Evolutionary conservation across 345 rosid genomes (phyloP).

Genomic region (Cardamine resedifolia): DNA sequence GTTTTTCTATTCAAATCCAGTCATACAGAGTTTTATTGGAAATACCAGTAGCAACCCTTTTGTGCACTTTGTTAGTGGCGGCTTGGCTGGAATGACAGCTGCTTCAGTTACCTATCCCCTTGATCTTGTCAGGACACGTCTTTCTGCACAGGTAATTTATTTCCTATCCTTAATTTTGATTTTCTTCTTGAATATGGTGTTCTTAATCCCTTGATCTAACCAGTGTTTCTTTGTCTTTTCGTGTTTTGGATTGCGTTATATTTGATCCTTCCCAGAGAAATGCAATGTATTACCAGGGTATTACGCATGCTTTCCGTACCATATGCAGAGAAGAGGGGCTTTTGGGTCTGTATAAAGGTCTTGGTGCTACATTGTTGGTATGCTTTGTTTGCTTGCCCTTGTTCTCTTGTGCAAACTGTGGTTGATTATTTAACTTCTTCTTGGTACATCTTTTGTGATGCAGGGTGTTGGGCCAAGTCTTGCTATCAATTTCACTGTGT

Average conservation of each 20-base stretch:
- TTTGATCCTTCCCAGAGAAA: slow-evolving; percentile 56
- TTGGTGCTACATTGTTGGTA: slow-evolving; percentile 96
- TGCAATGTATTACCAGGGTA: slow-evolving; percentile 75
- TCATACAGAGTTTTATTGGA: slow-evolving; percentile 41
- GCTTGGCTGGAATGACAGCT: slow-evolving; percentile 94
- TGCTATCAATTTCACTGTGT: slow-evolving; percentile 86
- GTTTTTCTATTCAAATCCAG: slow-evolving; percentile 56
- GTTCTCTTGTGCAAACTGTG: slow-evolving; percentile 14
- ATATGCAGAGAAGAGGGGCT: slow-evolving; percentile 84
- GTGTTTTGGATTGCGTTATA: not conserved
- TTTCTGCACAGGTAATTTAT: slow-evolving; percentile 78
- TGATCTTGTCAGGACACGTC: slow-evolving; percentile 97
- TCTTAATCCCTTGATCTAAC: not conserved
- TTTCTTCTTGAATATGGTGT: not conserved
- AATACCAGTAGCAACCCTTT: slow-evolving; percentile 40
- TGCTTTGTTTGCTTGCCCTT: slow-evolving; percentile 15
- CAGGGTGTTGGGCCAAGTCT: slow-evolving; percentile 95
- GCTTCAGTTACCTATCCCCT: slow-evolving; percentile 88
- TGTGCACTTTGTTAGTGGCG: slow-evolving; percentile 83
- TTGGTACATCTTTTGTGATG: slow-evolving; percentile 23
- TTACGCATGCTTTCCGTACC: slow-evolving; percentile 69
- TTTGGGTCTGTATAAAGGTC: slow-evolving; percentile 89
- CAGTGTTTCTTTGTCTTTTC: slow-evolving; percentile 9
- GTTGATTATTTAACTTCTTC: slow-evolving; percentile 8
- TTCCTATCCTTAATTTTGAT: not conserved